A percentile compares a stretch with the other conserved stretches of the same genome.
Evolutionary conservation across 306 rosid genomes (phyloP).

Genomic region (Sicyos edulis): DNA sequence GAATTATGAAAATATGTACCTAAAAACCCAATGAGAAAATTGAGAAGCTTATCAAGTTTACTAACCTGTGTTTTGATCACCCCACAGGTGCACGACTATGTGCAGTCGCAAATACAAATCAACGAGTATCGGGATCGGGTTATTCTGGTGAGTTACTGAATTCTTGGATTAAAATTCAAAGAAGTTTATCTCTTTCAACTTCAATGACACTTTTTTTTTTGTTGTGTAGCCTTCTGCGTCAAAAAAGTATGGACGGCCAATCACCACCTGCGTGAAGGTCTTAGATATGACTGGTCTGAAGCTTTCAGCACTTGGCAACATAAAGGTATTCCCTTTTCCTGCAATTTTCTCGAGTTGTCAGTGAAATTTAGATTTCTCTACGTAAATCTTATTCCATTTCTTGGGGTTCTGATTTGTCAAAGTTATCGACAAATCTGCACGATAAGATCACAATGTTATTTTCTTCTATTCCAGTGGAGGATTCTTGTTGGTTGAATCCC

Average conservation of each 20-base stretch:
- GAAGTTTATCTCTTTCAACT: conserved; percentile 5
- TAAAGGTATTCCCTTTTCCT: conserved; percentile 46
- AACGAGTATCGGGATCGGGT: conserved; percentile 87
- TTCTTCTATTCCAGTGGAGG: not conserved
- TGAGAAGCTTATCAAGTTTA: not conserved
- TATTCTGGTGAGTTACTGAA: conserved; percentile 54
- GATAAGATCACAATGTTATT: conserved; percentile 9
- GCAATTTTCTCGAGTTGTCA: conserved; percentile 18
- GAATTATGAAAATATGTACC: conserved; percentile 15
- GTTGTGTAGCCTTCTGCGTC: conserved; percentile 81
- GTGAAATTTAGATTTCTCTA: not conserved
- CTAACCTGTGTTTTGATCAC: not conserved
- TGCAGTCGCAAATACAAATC: conserved; percentile 97
- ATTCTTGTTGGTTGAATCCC: conserved; percentile 12
- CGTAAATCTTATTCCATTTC: conserved; percentile 15
- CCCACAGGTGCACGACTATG: conserved; percentile 79
- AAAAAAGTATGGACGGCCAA: conserved; percentile 57
- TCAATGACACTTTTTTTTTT: conserved; percentile 24
- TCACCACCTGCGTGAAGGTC: conserved; percentile 75
- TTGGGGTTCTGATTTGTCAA: conserved; percentile 9
- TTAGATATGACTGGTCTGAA: conserved; percentile 95
- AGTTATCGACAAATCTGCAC: conserved; percentile 1
- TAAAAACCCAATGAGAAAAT: conserved; percentile 19
- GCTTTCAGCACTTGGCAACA: conserved; percentile 84
- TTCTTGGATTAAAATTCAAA: not conserved